Conservation (phyloP, 352 stramenopile genomes). For the Globisporangium irregulare region DNA sequence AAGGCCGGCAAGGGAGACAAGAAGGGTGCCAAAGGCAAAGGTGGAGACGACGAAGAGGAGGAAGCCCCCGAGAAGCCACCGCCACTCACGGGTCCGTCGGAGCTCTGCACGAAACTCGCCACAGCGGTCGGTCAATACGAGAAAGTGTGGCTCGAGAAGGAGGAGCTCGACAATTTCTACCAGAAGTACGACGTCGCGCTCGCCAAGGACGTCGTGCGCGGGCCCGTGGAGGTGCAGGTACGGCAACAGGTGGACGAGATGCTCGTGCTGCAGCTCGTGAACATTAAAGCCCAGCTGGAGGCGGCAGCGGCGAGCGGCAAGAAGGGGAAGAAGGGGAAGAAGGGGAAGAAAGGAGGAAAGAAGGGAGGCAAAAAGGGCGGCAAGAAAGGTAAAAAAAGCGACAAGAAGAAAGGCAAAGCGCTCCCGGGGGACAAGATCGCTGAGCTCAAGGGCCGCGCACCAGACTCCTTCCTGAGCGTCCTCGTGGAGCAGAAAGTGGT, state of each 20-base stretch:
- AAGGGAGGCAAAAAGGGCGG: slow-evolving; percentile 53
- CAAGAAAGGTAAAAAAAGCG: slow-evolving; percentile 66
- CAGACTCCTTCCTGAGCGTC: slow-evolving; percentile 88
- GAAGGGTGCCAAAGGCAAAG: slow-evolving; percentile 23
- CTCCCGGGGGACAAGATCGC: slow-evolving; percentile 90
- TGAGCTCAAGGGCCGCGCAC: slow-evolving; percentile 87
- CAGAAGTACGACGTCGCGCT: slow-evolving; percentile 93
- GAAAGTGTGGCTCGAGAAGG: slow-evolving; percentile 83
- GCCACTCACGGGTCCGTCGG: slow-evolving; percentile 83
- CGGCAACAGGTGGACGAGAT: slow-evolving; percentile 93
- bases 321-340: slow-evolving; percentile 84
- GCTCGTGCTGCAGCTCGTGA: slow-evolving; percentile 91
- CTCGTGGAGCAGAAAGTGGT: slow-evolving; percentile 91
- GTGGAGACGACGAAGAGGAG: slow-evolving; percentile 49
- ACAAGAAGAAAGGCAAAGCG: slow-evolving; percentile 68
- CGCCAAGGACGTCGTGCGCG: slow-evolving; percentile 88
- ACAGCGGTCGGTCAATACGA: slow-evolving; percentile 68
- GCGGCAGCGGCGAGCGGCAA: slow-evolving; percentile 59
- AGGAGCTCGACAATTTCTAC: slow-evolving; percentile 90
- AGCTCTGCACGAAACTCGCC: slow-evolving; percentile 78
- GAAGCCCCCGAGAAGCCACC: slow-evolving; percentile 78
- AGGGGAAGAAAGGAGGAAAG: slow-evolving; percentile 56
- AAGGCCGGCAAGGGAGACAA: slow-evolving; percentile 57
- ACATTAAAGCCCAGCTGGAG: slow-evolving; percentile 91
- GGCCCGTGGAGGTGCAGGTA: slow-evolving; percentile 83